Base-by-base conservation (phyloP, 2,329 filamentous ascomycete genomes). In the Fusarium subtropicale region DNA sequence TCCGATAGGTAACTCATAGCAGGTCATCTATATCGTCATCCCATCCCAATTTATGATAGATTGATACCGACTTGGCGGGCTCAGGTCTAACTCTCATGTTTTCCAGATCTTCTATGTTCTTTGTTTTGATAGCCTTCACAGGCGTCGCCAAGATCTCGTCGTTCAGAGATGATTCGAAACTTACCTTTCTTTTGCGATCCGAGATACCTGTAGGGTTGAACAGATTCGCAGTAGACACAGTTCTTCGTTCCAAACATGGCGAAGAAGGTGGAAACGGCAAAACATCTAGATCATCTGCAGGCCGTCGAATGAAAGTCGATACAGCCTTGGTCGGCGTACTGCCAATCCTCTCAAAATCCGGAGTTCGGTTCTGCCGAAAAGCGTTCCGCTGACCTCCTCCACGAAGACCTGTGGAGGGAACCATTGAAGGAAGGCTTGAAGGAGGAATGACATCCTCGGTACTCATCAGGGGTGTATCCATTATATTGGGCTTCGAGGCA, bases 31-130 rank as follows among this genome's bases (percentile, higher is more conserved):
- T 79, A 64, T 88, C 85, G 62, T 87, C 82, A 72, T 88, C 85
- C 87, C 87, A 89, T 46, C 87, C 87, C 42, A 89, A 75, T 68
- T 79, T 79, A 71, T 86, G 81, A 69, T 86, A 89, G 53, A 89
- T 85, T 13, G 84, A 85, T 66, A 78, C 64, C 34, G 76, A 75
- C 62, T 74, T 79, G 24, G 62, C 13, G 22, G 42, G 47, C 52
- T 68, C 57, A 13, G 61, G 51, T 54, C 62, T 60, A 31, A 64
- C 52, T 9, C 59, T 56, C 28, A 58, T 54, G 30, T 69, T 44
- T 28, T 56, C 56, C 22, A 55, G 13, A 22, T 64, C 57, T 24
- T 48, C 59, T 22, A 63, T 56, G 8, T 28, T 68, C 65, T 56
- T 56, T 24, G 56, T 45, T 72, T 56, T 55, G 33, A 42, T 68